Conservation (phyloP, 139 green algal genomes). For the Chlorella ohadii region DNA sequence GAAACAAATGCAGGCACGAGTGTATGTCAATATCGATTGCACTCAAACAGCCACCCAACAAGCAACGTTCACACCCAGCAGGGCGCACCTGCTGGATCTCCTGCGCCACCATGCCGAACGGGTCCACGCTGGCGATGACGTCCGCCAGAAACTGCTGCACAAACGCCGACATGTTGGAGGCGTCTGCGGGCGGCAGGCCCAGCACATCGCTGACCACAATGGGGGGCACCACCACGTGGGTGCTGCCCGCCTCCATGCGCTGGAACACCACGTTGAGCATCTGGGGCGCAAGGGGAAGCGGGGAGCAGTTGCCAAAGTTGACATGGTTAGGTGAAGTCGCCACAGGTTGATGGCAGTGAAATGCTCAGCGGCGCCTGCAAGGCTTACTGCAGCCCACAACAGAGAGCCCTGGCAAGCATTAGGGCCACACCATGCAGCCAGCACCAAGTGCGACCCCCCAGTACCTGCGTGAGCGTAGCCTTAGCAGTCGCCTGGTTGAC, state of each 20-base stretch:
- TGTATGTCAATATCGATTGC: too few relatives aligned
- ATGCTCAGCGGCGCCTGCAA: too few relatives aligned
- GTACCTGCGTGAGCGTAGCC: constrained; percentile 90
- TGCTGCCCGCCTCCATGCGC: constrained; percentile 86
- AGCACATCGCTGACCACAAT: constrained; percentile 67
- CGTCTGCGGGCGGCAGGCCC: constrained; percentile 59
- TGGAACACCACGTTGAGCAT: constrained; percentile 98
- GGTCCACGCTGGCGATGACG: constrained; percentile 59
- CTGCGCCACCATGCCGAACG: constrained; percentile 56
- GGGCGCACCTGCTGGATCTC: constrained; percentile 54
- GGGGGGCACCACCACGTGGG: constrained; percentile 36
- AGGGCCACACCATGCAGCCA: too few relatives aligned
- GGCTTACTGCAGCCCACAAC: too few relatives aligned
- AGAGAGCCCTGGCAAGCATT: too few relatives aligned
- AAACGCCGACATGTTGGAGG: constrained; percentile 54
- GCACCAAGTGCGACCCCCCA: not conserved
- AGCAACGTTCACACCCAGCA: not conserved
- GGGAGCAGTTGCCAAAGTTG: too few relatives aligned
- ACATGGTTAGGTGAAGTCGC: too few relatives aligned
- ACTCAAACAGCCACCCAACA: not conserved
- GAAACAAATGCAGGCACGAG: too few relatives aligned
- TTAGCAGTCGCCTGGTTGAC: constrained; percentile 96
- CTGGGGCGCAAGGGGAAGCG: constrained; percentile 10
- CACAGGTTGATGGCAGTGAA: too few relatives aligned
- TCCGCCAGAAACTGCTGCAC: constrained; percentile 93